A percentile compares a stretch with the other conserved stretches of the same genome.
These are phyloP conservation scores for Aspergillus puulaauensis DNA, from an alignment of 2,329 filamentous ascomycete species.

Conservation along the genomic window DNA sequence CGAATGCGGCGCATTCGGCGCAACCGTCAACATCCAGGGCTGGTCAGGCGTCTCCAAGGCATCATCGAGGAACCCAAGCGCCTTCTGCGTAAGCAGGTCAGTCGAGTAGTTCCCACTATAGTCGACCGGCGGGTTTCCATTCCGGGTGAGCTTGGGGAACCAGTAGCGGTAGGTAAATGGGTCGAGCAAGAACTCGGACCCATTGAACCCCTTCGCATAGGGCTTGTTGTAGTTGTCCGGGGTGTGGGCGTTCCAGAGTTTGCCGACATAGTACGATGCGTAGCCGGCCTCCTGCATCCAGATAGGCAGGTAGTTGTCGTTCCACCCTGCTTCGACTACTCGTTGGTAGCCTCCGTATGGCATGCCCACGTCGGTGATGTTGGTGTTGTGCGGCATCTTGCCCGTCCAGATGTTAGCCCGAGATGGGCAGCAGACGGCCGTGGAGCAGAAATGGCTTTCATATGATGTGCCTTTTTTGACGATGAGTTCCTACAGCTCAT, in stretches of 20 bases:
- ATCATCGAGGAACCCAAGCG: constrained; percentile 59
- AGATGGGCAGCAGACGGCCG: constrained; percentile 65
- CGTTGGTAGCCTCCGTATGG: constrained; percentile 55
- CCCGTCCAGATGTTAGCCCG: constrained; percentile 64
- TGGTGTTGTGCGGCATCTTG: constrained; percentile 65
- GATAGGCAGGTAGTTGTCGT: constrained; percentile 51
- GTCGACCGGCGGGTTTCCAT: constrained; percentile 55
- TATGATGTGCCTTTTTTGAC: constrained; percentile 58
- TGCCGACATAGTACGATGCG: constrained; percentile 57
- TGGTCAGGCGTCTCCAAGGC: constrained; percentile 48
- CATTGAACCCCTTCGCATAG: constrained; percentile 36
- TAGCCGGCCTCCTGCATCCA: constrained; percentile 55
- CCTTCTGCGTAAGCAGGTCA: constrained; percentile 57
- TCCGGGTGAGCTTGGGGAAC: constrained; percentile 59
- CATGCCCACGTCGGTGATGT: constrained; percentile 57
- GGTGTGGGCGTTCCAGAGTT: constrained; percentile 55
- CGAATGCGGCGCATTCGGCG: constrained; percentile 65
- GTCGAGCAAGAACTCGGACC: constrained; percentile 40
- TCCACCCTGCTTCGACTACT: constrained; percentile 52
- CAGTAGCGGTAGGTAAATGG: constrained; percentile 59
- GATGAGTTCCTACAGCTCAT: constrained; percentile 46
- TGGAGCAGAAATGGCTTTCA: constrained; percentile 63
- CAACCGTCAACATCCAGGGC: constrained; percentile 66
- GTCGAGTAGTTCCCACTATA: constrained; percentile 54
- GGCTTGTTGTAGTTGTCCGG: constrained; percentile 49